Conservation (phyloP, 75 land plant genomes). For the Picea sitchensis region DNA sequence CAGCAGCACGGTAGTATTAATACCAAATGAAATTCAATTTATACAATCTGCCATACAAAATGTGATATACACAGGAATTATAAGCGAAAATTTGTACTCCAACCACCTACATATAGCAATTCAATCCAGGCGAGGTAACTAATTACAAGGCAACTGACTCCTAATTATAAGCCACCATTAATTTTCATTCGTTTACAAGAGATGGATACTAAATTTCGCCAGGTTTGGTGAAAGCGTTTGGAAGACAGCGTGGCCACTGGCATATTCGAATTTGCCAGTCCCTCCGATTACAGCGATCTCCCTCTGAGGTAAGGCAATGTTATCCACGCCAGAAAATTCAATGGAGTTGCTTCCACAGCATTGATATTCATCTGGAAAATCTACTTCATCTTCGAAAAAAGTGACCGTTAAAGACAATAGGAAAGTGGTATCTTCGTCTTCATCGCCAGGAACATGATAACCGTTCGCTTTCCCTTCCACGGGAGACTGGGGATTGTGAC, state of each 20-base stretch:
- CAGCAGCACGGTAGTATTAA: too few relatives aligned
- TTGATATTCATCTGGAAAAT: neutral
- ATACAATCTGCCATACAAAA: too few relatives aligned
- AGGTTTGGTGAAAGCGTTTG: neutral
- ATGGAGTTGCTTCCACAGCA: neutral
- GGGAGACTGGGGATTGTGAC: neutral
- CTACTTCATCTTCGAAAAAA: neutral
- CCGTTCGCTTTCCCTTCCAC: neutral
- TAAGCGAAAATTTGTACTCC: too few relatives aligned
- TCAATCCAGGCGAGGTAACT: too few relatives aligned
- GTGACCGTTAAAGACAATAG: neutral
- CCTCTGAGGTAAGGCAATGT: neutral
- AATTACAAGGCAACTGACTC: too few relatives aligned
- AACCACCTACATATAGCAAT: too few relatives aligned
- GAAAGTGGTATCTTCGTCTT: neutral
- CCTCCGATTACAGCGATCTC: constrained; percentile 5
- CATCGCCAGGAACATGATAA: neutral
- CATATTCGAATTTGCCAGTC: neutral
- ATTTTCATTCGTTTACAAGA: too few relatives aligned
- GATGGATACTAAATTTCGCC: too few relatives aligned
- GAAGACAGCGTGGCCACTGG: neutral
- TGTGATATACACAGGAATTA: too few relatives aligned
- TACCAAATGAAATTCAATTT: too few relatives aligned
- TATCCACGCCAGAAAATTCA: neutral
- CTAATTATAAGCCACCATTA: too few relatives aligned